These are phyloP conservation scores for Microsporum ferrugineum DNA, from an alignment of 2,329 filamentous ascomycete species.

Conservation along the genomic window DNA sequence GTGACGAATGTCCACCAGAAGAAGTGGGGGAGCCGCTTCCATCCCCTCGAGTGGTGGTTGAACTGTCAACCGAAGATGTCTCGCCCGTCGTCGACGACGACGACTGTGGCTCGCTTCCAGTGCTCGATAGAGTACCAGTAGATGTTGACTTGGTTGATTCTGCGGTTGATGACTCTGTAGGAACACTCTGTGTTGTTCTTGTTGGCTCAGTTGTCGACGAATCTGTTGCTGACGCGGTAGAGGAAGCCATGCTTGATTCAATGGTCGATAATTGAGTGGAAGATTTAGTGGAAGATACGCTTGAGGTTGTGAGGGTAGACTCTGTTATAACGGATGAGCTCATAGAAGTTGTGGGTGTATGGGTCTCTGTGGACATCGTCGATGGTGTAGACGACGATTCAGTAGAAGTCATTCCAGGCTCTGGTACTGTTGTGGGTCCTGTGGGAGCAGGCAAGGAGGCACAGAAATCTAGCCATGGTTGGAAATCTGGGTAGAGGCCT, in stretches of 20 bases:
- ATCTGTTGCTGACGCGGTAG: background rate
- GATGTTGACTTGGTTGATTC: background rate
- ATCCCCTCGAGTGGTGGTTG: background rate
- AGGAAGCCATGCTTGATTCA: background rate
- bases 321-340: background rate
- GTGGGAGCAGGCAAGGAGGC: background rate
- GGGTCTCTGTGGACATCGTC: background rate
- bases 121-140: background rate
- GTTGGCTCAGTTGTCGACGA: background rate
- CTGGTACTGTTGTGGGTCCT: background rate
- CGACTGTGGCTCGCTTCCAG: background rate
- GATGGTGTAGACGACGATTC: background rate
- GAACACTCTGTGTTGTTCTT: background rate
- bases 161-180: background rate
- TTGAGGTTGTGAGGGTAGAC: background rate
- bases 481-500: background rate
- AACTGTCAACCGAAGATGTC: background rate
- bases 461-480: background rate
- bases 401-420: conserved; percentile 1
- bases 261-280: background rate
- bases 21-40: background rate
- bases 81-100: background rate
- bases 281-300: background rate
- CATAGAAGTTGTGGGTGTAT: background rate
- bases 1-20: background rate